These are phyloP conservation scores for Pterulicium gracile DNA, from an alignment of 1,284 basidiomycete species.

Conservation along the genomic window DNA sequence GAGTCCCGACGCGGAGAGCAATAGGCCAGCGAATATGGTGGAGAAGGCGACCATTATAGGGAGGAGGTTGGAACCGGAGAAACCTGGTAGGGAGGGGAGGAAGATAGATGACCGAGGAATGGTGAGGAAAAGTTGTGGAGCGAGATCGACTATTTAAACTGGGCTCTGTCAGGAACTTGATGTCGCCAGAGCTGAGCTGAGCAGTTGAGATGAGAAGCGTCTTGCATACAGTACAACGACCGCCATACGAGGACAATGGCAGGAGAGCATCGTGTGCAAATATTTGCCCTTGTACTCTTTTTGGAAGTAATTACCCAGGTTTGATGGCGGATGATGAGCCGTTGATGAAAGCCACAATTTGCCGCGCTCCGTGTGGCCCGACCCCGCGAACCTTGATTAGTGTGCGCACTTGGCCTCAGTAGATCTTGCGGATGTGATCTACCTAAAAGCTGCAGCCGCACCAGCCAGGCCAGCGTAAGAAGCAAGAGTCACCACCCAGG, in stretches of 20 bases:
- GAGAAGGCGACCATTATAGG: conserved; percentile 26
- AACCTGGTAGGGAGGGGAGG: not conserved
- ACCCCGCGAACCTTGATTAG: no score
- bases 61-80: conserved; percentile 8
- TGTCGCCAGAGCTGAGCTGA: not conserved
- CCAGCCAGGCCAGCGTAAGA: no score
- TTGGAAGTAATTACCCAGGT: conserved; percentile 10
- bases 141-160: not conserved
- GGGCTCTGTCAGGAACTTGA: not conserved
- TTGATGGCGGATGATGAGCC: not conserved
- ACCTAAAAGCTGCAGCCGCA: no score
- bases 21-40: conserved; percentile 23
- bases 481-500: no score
- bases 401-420: no score
- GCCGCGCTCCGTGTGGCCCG: no score
- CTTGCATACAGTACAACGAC: not conserved
- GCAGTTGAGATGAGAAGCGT: not conserved
- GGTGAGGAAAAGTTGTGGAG: not conserved
- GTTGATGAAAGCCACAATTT: conserved; percentile 18
- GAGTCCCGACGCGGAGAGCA: conserved; percentile 20
- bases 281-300: not conserved
- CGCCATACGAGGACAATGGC: not conserved
- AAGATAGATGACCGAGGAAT: not conserved
- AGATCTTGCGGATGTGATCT: no score
- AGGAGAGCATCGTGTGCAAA: not conserved